phyloP scores from a whole-genome alignment of 2,329 filamentous ascomycete species.

The Bertia moriformis region DNA sequence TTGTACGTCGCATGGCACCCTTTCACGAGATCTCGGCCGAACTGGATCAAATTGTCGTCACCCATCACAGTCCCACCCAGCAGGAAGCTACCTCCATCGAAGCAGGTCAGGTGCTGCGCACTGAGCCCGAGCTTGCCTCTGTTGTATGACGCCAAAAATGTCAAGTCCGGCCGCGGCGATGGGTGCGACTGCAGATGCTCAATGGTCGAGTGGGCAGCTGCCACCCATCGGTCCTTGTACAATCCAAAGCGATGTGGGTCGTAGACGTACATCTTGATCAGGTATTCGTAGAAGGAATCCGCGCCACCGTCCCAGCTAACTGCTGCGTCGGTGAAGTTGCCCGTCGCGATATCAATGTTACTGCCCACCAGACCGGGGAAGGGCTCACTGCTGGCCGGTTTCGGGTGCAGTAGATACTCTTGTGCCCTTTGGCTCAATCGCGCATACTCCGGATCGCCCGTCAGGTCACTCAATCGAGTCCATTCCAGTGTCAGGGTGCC shows the following conservation, averaged over 20 bases:
- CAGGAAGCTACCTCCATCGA: slow-evolving; percentile 53
- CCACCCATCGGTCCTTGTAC: slow-evolving; percentile 45
- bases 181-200: slow-evolving; percentile 41
- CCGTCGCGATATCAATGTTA: slow-evolving; percentile 33
- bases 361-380: slow-evolving; percentile 48
- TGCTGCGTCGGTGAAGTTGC: slow-evolving; percentile 34
- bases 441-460: slow-evolving; percentile 38
- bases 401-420: slow-evolving; percentile 38
- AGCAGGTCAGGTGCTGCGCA: slow-evolving; percentile 36
- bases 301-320: slow-evolving; percentile 49
- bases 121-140: slow-evolving; percentile 11
- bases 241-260: slow-evolving; percentile 32
- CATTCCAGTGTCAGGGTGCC: slow-evolving; percentile 53
- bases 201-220: slow-evolving; percentile 46
- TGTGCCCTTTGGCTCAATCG: slow-evolving; percentile 39
- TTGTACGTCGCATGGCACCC: slow-evolving; percentile 47
- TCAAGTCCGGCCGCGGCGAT: slow-evolving; percentile 36
- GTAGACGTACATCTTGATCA: slow-evolving; percentile 58
- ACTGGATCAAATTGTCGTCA: slow-evolving; percentile 38
- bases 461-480: slow-evolving; percentile 47
- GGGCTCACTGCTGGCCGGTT: slow-evolving; percentile 35
- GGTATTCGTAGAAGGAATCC: slow-evolving; percentile 55
- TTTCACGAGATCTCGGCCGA: slow-evolving; percentile 41
- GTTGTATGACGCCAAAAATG: slow-evolving; percentile 33
- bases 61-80: slow-evolving; percentile 44